A percentile compares a stretch with the other conserved stretches of the same genome.
phyloP scores from a whole-genome alignment of 768 basidiomycete genomes.

The Suillus sp. region DNA sequence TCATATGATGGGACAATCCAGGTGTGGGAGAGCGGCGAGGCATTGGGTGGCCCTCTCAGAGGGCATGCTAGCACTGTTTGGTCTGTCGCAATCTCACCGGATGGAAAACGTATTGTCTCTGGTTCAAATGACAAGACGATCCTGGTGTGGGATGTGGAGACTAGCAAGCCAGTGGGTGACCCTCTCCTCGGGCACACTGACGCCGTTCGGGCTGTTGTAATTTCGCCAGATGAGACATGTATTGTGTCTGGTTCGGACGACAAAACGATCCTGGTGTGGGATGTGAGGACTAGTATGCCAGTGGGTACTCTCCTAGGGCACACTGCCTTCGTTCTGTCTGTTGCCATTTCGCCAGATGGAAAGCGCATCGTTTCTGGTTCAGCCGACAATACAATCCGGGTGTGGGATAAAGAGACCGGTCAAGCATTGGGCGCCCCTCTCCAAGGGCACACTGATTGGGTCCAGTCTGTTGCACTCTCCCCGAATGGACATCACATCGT shows the following conservation, averaged over 20 bases:
- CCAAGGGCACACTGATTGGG: neutral
- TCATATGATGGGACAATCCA: neutral
- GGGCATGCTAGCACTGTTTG: neutral
- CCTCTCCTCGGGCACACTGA: neutral
- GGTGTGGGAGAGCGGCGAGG: neutral
- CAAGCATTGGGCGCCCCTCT: neutral
- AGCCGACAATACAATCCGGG: neutral
- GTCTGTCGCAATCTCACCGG: neutral
- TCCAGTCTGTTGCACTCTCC: conserved; percentile 8
- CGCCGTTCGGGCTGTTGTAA: neutral
- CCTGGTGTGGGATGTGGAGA: conserved; percentile 3
- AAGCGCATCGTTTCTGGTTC: neutral
- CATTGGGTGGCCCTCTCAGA: neutral
- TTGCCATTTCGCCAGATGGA: neutral
- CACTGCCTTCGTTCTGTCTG: neutral
- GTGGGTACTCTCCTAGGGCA: neutral
- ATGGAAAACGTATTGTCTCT: conserved; percentile 9
- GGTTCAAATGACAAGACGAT: conserved; percentile 15
- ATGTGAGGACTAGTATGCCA: neutral
- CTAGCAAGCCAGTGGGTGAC: no score
- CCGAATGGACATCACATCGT: conserved; percentile 6
- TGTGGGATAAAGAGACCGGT: neutral
- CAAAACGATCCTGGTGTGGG: conserved; percentile 11
- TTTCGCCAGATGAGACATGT: neutral
- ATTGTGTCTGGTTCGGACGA: conserved; percentile 17